phyloP scores from a whole-genome alignment of 768 basidiomycete species.

The Kwoniella shandongensis region DNA sequence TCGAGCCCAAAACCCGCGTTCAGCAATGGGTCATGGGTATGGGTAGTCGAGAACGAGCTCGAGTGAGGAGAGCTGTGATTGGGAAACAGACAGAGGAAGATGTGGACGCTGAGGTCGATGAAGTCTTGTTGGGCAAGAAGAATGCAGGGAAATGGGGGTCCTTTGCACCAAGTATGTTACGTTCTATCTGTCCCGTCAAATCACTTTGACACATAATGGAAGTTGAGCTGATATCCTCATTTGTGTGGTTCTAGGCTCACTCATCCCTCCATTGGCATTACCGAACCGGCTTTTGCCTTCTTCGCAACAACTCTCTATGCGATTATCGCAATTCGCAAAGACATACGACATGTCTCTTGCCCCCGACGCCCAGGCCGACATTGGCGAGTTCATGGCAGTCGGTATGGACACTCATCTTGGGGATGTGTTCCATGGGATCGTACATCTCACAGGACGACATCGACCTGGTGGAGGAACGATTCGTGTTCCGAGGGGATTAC shows the following conservation, averaged over 20 bases:
- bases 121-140: slow-evolving; percentile 10
- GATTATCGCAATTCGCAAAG: slow-evolving; percentile 30
- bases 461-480: slow-evolving; percentile 34
- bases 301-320: slow-evolving; percentile 30
- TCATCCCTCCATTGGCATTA: slow-evolving; percentile 21
- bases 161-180: slow-evolving; percentile 23
- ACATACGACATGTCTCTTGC: slow-evolving; percentile 24
- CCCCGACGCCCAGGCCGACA: slow-evolving; percentile 23
- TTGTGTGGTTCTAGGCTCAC: slow-evolving; percentile 25
- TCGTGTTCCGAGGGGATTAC: slow-evolving; percentile 15
- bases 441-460: slow-evolving; percentile 32
- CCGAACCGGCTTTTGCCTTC: slow-evolving; percentile 33
- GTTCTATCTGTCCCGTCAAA: neutral
- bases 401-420: slow-evolving; percentile 38
- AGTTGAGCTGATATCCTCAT: neutral
- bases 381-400: slow-evolving; percentile 46
- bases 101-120: slow-evolving; percentile 20
- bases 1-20: slow-evolving; percentile 34
- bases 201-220: no score
- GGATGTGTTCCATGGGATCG: slow-evolving; percentile 31
- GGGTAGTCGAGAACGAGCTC: slow-evolving; percentile 25
- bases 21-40: slow-evolving; percentile 34
- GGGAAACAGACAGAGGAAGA: slow-evolving; percentile 21
- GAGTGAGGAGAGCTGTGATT: slow-evolving; percentile 27
- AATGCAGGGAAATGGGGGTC: slow-evolving; percentile 16